Base-by-base conservation (phyloP, 768 basidiomycete genomes). In the Amanita molliuscula region DNA sequence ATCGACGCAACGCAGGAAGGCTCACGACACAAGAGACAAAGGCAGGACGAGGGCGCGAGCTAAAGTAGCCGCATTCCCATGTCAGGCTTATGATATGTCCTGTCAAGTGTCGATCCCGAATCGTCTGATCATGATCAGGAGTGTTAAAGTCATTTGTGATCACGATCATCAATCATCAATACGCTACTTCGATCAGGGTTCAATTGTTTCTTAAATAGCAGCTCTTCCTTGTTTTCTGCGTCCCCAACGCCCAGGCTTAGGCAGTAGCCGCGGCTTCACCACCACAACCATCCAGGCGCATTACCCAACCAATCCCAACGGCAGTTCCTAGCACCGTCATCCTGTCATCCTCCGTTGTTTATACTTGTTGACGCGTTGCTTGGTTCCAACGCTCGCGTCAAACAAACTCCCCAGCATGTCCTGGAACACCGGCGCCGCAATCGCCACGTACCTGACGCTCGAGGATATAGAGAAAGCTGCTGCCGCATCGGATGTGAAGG, bases 401-500 rank as follows among this genome's bases (percentile, higher is more conserved):
- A 47, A 47, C 46, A 43, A 54, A 25, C 15, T 16, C 21, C 23
- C 15, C 31, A 42, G 31, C 20, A 65, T 66, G 62, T 54, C 66
- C 44, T 75, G 71, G 73, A 65, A 68, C 38, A 58, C 59, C 18
- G 59, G 61, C 35, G 64, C 68, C 2, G 65, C 65, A 5, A 58
- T 75, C 16, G 64, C 67, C 6, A 66, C 67, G 16, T 68, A 61
- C 45, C 56, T 74, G 6, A 68, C 68, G 6, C 61, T 67, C 9
- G 66, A 71, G 20, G 74, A 79, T 54, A 65, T 78, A 16, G 56
- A 64, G 13, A 65, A 65, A 40, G 64, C 63, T 25, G 57, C 61
- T 29, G 54, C 54, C 9, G 41, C 57, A n/a, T 52, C 56, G 54
- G 37, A 54, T 53, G 15, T 50, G 48, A 10, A 55, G 6, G 36